These are phyloP conservation scores for Solanum aculeatissimum DNA, from an alignment of 305 asterid species.

Conservation along the genomic window DNA sequence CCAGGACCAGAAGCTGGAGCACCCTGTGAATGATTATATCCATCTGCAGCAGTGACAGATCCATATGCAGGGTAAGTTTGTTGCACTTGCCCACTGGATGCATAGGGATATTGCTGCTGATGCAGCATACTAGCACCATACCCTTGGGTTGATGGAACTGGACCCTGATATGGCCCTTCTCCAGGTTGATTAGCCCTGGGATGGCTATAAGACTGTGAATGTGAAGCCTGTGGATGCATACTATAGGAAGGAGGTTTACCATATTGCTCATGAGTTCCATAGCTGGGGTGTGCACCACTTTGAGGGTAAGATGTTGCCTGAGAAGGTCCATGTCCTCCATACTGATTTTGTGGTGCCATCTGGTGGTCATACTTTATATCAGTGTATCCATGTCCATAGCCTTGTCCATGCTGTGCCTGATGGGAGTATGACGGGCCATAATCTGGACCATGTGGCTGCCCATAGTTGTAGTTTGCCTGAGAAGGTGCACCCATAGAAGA, in stretches of 20 bases:
- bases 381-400: slow-evolving; percentile 67
- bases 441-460: slow-evolving; percentile 71
- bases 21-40: slow-evolving; percentile 44
- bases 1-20: slow-evolving; percentile 49
- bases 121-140: slow-evolving; percentile 47
- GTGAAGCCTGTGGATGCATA: slow-evolving; percentile 53
- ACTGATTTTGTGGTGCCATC: slow-evolving; percentile 47
- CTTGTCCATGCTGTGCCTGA: slow-evolving; percentile 43
- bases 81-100: slow-evolving; percentile 47
- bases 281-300: slow-evolving; percentile 49
- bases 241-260: slow-evolving; percentile 57
- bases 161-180: slow-evolving; percentile 58
- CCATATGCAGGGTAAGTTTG: slow-evolving; percentile 63
- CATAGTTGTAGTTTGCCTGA: slow-evolving; percentile 77
- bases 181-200: slow-evolving; percentile 65
- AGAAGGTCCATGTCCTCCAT: slow-evolving; percentile 53
- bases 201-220: slow-evolving; percentile 63
- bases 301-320: slow-evolving; percentile 63
- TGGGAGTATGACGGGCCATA: slow-evolving; percentile 54
- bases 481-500: not conserved
- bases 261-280: slow-evolving; percentile 60
- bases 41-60: slow-evolving; percentile 44
- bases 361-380: slow-evolving; percentile 61
- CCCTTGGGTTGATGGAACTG: slow-evolving; percentile 43
- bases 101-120: slow-evolving; percentile 64